Conservation (phyloP, 2,329 filamentous ascomycete genomes). For the Stemphylium beticola region DNA sequence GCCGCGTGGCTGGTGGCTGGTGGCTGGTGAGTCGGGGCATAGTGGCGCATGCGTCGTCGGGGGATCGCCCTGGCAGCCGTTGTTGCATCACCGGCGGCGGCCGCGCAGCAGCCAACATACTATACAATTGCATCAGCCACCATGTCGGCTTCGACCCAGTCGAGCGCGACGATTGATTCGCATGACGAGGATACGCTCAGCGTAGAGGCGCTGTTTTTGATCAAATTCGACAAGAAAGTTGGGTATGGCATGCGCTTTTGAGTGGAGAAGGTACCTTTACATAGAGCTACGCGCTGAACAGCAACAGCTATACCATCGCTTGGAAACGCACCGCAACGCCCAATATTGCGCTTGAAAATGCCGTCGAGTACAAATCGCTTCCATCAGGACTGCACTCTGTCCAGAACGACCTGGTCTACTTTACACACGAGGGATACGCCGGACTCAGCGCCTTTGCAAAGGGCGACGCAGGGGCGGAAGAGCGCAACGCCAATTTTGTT, state of each 20-base stretch:
- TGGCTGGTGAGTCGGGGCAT: too few relatives aligned
- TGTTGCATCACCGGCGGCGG: constrained; percentile 5
- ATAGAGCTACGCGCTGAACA: constrained; percentile 14
- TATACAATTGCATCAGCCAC: constrained; percentile 3
- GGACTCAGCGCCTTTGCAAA: constrained; percentile 94
- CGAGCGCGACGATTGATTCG: constrained; percentile 37
- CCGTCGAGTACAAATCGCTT: constrained; percentile 94
- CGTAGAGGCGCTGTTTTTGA: constrained; percentile 79
- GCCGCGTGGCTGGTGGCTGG: too few relatives aligned
- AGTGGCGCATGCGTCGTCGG: background rate
- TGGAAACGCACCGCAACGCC: constrained; percentile 78
- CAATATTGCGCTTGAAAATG: constrained; percentile 77
- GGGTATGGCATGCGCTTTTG: constrained; percentile 62
- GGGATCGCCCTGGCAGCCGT: constrained; percentile 5
- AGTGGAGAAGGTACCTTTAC: background rate
- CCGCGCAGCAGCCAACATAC: constrained; percentile 3
- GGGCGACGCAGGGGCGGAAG: constrained; percentile 75
- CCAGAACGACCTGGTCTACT: constrained; percentile 86
- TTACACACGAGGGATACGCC: constrained; percentile 82
- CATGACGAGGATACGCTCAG: constrained; percentile 30
- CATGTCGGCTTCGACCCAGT: constrained; percentile 24
- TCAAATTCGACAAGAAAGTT: constrained; percentile 90
- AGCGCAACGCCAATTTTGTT: constrained; percentile 90
- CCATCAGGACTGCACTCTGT: constrained; percentile 93
- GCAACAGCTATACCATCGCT: constrained; percentile 73